Evolutionary conservation across 257 asterid species (phyloP).

Genomic region (Parsonsia alboflavescens): DNA sequence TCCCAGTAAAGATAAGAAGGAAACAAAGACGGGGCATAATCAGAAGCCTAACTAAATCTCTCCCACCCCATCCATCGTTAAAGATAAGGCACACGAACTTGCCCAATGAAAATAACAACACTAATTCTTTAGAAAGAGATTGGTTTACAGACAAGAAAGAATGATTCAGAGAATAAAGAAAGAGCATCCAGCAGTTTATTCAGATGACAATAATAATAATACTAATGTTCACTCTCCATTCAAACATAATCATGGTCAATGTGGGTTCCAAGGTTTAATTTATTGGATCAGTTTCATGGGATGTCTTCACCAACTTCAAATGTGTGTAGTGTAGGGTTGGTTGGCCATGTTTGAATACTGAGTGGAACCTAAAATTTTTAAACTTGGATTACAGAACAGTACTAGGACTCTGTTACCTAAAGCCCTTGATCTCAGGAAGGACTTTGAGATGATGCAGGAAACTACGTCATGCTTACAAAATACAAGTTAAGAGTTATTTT

Average conservation of each 20-base stretch:
- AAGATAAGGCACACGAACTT: background rate
- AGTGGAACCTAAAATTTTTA: no score
- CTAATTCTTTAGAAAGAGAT: no score
- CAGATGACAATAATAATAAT: background rate
- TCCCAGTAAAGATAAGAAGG: background rate
- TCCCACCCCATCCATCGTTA: background rate
- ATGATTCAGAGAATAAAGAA: background rate
- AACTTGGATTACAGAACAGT: no score
- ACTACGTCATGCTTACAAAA: background rate
- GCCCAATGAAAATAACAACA: background rate
- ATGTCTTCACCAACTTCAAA: background rate
- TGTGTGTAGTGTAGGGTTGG: background rate
- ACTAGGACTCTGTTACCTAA: no score
- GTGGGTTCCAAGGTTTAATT: background rate
- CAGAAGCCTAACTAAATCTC: background rate
- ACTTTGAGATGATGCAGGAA: background rate
- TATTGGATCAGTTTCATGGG: no score
- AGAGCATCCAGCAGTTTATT: background rate
- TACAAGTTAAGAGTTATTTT: background rate
- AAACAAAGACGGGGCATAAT: background rate
- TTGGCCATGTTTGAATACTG: background rate
- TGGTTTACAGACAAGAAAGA: background rate
- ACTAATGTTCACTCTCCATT: no score
- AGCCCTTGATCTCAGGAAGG: background rate
- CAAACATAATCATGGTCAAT: constrained; percentile 5